Evolutionary conservation across 2,329 filamentous ascomycete species (phyloP).

Genomic region (Amylocarpus encephaloides): DNA sequence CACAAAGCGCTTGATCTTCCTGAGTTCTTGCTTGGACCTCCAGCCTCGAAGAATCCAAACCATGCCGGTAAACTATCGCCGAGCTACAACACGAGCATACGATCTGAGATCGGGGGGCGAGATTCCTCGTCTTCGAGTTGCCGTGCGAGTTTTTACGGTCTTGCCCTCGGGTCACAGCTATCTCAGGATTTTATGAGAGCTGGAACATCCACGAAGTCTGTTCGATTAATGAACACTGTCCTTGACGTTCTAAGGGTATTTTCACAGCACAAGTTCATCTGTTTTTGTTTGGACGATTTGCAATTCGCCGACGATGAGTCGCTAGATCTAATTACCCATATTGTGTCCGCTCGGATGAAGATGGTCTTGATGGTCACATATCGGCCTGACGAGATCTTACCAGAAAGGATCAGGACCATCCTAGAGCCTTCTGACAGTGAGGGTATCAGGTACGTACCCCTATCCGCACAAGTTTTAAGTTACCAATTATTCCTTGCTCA

Average conservation of each 20-base stretch:
- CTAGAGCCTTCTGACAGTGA: constrained; percentile 49
- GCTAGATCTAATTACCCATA: constrained; percentile 73
- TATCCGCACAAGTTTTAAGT: constrained; percentile 3
- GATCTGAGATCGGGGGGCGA: constrained; percentile 20
- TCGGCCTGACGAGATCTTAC: constrained; percentile 57
- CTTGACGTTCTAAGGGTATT: constrained; percentile 79
- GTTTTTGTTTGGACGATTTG: constrained; percentile 81
- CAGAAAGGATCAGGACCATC: constrained; percentile 48
- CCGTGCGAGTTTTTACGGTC: constrained; percentile 21
- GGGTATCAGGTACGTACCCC: constrained; percentile 35
- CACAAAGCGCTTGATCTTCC: constrained; percentile 56
- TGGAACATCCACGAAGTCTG: constrained; percentile 54
- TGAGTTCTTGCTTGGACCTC: constrained; percentile 58
- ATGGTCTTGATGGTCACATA: constrained; percentile 76
- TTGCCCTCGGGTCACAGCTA: constrained; percentile 39
- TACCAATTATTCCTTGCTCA: neutral
- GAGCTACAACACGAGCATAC: constrained; percentile 27
- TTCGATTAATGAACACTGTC: constrained; percentile 80
- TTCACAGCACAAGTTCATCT: constrained; percentile 78
- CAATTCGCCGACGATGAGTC: constrained; percentile 89
- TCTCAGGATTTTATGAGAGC: constrained; percentile 55
- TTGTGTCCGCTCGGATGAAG: constrained; percentile 70
- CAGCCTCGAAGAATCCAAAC: constrained; percentile 4
- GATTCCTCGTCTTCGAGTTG: constrained; percentile 28
- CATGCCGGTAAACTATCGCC: constrained; percentile 19